Percentiles rank a stretch among this genome's conserved stretches.
phyloP scores from a whole-genome alignment of 1,284 basidiomycete species.

The Sporisorium sorghi region DNA sequence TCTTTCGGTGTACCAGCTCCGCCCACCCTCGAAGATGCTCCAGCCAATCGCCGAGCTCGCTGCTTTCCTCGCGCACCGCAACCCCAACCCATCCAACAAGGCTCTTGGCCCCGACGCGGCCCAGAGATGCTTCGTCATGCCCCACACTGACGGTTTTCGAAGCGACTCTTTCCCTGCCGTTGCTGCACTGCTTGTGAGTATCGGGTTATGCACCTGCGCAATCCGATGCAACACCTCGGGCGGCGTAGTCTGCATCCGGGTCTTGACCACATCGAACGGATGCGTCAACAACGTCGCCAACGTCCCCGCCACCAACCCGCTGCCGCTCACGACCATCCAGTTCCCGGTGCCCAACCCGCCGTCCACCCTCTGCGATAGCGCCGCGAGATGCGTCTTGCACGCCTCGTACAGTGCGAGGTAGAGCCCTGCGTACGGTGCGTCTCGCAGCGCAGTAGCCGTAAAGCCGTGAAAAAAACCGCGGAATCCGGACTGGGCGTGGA shows the following conservation, averaged over 20 bases:
- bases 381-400: constrained; percentile 53
- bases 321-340: constrained; percentile 56
- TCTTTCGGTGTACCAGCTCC: constrained; percentile 49
- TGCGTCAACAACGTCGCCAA: constrained; percentile 66
- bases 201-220: constrained; percentile 7
- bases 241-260: constrained; percentile 65
- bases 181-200: background rate
- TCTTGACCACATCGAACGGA: constrained; percentile 69
- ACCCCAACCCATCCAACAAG: constrained; percentile 63
- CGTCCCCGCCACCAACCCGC: constrained; percentile 60
- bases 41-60: constrained; percentile 66
- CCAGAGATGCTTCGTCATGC: constrained; percentile 50
- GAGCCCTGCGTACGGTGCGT: constrained; percentile 94
- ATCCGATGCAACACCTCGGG: constrained; percentile 25
- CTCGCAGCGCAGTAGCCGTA: constrained; percentile 86
- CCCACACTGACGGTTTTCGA: constrained; percentile 26
- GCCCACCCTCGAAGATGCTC: constrained; percentile 65
- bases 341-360: constrained; percentile 47
- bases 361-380: constrained; percentile 13
- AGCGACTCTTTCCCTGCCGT: background rate
- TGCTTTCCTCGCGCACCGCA: constrained; percentile 66
- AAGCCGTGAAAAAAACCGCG: constrained; percentile 89
- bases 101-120: constrained; percentile 42
- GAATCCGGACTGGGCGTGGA: constrained; percentile 78
- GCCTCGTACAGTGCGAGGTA: constrained; percentile 87